Evolutionary conservation across 2,329 filamentous ascomycete genomes (phyloP).

Genomic region (Penicillium polonicum): DNA sequence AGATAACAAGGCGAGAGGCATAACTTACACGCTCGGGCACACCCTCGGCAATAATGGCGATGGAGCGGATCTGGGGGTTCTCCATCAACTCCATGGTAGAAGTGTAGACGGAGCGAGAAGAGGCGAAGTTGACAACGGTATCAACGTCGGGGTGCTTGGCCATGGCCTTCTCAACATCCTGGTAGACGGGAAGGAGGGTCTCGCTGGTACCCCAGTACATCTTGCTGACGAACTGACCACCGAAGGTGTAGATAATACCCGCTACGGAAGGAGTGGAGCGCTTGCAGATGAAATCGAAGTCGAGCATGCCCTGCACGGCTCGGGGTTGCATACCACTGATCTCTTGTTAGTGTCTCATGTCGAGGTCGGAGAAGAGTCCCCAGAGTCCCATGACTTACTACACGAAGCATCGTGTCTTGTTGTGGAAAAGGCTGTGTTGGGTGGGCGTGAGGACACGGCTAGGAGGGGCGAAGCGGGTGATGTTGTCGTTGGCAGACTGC

Average conservation of each 20-base stretch:
- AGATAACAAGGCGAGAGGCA: neutral
- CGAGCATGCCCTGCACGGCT: constrained; percentile 88
- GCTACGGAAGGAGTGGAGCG: constrained; percentile 92
- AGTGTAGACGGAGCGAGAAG: constrained; percentile 96
- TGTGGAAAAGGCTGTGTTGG: constrained; percentile 91
- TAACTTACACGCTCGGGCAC: constrained; percentile 83
- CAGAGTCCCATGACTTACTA: constrained; percentile 60
- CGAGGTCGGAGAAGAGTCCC: neutral
- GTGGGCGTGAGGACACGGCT: constrained; percentile 89
- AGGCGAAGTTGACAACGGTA: constrained; percentile 98
- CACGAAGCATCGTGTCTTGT: constrained; percentile 99
- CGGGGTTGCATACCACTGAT: constrained; percentile 86
- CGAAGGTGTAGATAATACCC: constrained; percentile 99
- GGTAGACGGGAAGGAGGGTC: constrained; percentile 97
- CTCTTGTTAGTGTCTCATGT: constrained; percentile 15
- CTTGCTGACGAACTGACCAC: constrained; percentile 99
- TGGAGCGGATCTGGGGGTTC: constrained; percentile 93
- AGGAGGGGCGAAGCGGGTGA: constrained; percentile 90
- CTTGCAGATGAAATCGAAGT: constrained; percentile 99
- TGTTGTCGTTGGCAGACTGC: constrained; percentile 93
- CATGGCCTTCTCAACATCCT: constrained; percentile 87
- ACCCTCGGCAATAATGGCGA: constrained; percentile 99
- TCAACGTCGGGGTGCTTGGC: constrained; percentile 97
- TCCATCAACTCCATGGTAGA: constrained; percentile 99
- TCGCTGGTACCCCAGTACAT: constrained; percentile 99